phyloP scores from a whole-genome alignment of 257 asterid genomes.

The Salvia splendens region DNA sequence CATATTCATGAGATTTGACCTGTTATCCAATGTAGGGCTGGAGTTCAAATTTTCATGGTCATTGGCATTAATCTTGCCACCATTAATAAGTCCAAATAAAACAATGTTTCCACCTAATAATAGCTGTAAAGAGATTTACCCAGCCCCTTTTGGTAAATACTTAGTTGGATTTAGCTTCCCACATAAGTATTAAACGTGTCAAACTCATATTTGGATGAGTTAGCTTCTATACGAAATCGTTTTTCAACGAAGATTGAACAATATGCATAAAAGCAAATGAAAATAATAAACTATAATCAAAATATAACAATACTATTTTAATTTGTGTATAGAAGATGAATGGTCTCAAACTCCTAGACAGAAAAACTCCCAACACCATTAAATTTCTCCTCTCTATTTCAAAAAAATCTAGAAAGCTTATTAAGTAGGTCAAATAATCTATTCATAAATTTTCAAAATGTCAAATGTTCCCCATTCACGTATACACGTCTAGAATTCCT shows the following conservation, averaged over 20 bases:
- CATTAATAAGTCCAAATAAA: neutral
- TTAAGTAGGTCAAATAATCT: too few relatives aligned
- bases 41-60: neutral
- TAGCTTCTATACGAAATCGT: neutral
- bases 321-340: too few relatives aligned
- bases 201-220: too few relatives aligned
- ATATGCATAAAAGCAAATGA: neutral
- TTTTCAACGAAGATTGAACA: neutral
- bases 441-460: too few relatives aligned
- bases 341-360: too few relatives aligned
- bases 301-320: too few relatives aligned
- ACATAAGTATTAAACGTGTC: too few relatives aligned
- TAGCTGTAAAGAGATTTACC: neutral
- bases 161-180: too few relatives aligned
- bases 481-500: too few relatives aligned
- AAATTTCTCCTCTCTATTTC: neutral
- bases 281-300: too few relatives aligned
- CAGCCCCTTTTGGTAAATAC: neutral
- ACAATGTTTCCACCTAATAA: neutral
- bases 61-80: neutral
- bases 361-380: too few relatives aligned
- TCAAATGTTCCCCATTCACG: too few relatives aligned
- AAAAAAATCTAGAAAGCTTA: neutral
- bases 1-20: conserved; percentile 10
- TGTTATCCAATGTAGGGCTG: neutral